Percentiles rank a stretch among this genome's conserved stretches.
phyloP scores from a whole-genome alignment of 257 asterid genomes.

The Hygrophila difformis region DNA sequence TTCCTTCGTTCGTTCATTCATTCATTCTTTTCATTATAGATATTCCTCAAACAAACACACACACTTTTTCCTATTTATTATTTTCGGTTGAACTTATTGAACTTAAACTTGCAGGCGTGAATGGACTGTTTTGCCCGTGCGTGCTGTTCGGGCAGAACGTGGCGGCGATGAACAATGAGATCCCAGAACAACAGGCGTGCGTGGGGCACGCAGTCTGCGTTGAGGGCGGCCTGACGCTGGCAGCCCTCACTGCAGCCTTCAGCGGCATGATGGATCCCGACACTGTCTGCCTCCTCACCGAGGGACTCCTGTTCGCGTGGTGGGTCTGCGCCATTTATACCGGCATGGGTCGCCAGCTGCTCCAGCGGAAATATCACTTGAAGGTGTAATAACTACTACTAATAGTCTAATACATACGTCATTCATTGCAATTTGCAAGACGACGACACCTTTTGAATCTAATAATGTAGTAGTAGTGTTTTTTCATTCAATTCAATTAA shows the following conservation, averaged over 20 bases:
- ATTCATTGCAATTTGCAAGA: too few species aligned
- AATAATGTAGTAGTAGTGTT: too few species aligned
- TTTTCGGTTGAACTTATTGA: too few species aligned
- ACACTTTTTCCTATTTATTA: too few species aligned
- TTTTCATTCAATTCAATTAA: too few species aligned
- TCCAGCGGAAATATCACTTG: slow-evolving; percentile 69
- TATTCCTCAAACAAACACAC: too few species aligned
- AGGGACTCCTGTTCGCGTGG: slow-evolving; percentile 79
- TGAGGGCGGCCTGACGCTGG: slow-evolving; percentile 61
- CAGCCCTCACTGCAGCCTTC: slow-evolving; percentile 42
- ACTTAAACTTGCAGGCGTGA: too few species aligned
- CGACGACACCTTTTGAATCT: neutral
- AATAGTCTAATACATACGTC: too few species aligned
- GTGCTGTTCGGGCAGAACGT: slow-evolving; percentile 44
- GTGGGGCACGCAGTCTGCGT: slow-evolving; percentile 44
- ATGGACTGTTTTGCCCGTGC: slow-evolving; percentile 54
- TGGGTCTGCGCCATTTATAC: slow-evolving; percentile 88
- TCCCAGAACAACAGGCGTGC: slow-evolving; percentile 39
- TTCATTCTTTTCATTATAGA: too few species aligned
- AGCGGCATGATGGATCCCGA: slow-evolving; percentile 59
- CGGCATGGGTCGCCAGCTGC: slow-evolving; percentile 69
- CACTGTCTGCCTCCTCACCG: slow-evolving; percentile 53
- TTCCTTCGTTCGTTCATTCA: too few species aligned
- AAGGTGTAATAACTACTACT: slow-evolving; percentile 40
- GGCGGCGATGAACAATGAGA: slow-evolving; percentile 36